Conservation (phyloP, 768 basidiomycete species). For the Mycena haematopus region DNA sequence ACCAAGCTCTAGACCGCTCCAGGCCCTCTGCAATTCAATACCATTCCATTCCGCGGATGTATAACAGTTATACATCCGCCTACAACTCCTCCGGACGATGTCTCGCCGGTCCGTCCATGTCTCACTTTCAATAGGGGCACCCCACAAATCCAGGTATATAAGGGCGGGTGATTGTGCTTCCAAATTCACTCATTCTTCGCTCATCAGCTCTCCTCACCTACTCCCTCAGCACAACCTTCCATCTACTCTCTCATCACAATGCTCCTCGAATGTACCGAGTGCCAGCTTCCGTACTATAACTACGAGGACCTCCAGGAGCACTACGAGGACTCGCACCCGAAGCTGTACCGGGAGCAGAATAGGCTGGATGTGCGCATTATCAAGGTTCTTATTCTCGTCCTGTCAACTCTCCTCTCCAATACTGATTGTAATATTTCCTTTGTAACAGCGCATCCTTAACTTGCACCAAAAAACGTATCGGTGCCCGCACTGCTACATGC, state of each 20-base stretch:
- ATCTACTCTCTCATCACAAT: no score
- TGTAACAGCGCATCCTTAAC: constrained; percentile 21
- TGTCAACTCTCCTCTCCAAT: no score
- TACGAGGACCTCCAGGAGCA: constrained; percentile 22
- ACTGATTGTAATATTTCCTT: neutral
- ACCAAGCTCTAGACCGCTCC: no score
- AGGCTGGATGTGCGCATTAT: constrained; percentile 14
- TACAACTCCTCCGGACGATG: constrained; percentile 2
- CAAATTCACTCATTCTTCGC: neutral
- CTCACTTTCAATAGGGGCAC: constrained; percentile 8
- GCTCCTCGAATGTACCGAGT: constrained; percentile 28
- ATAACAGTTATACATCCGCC: neutral
- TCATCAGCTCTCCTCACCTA: neutral
- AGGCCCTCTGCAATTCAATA: no score
- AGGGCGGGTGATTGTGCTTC: neutral
- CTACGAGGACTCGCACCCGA: constrained; percentile 20
- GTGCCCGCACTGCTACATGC: constrained; percentile 20
- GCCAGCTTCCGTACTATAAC: constrained; percentile 22
- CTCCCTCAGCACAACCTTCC: no score
- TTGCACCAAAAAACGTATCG: constrained; percentile 23
- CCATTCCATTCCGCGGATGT: constrained; percentile 9
- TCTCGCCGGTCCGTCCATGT: neutral
- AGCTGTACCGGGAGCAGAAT: neutral
- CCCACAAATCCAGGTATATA: constrained; percentile 1
- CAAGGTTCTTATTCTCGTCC: constrained; percentile 4